Conservation (phyloP, 192 early-diverging fungal genomes). For the Helicostylum pulchrum region DNA sequence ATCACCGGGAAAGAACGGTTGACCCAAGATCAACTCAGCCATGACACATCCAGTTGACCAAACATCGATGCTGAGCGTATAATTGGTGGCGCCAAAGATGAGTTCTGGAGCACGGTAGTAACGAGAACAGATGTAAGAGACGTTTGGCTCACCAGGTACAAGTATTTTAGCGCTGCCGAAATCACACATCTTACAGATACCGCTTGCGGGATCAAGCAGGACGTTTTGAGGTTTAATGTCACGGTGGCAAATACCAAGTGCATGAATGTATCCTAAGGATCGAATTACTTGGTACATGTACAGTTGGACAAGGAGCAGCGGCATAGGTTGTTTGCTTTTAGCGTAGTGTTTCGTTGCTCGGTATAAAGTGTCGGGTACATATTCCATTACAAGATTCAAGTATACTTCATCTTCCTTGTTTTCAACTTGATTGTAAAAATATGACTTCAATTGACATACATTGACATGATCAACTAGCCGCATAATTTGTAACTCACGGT, state of each 20-base stretch:
- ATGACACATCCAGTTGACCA: constrained; percentile 98
- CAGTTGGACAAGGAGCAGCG: constrained; percentile 87
- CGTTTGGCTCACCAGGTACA: constrained; percentile 94
- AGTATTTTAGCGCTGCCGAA: constrained; percentile 99
- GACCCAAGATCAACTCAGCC: constrained; percentile 92
- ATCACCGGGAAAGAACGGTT: constrained; percentile 94
- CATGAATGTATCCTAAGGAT: constrained; percentile 96
- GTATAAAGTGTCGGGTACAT: constrained; percentile 93
- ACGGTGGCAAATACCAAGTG: constrained; percentile 95
- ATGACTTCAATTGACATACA: constrained; percentile 85
- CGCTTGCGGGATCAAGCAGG: constrained; percentile 82
- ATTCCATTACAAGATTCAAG: constrained; percentile 94
- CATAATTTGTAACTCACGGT: constrained; percentile 93
- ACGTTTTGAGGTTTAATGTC: constrained; percentile 99
- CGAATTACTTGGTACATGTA: constrained; percentile 99
- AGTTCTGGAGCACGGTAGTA: constrained; percentile 97
- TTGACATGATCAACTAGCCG: constrained; percentile 91
- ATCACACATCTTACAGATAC: constrained; percentile 95
- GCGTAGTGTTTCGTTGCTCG: constrained; percentile 85
- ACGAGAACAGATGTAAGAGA: constrained; percentile 96
- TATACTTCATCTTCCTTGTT: constrained; percentile 90
- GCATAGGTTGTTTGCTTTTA: constrained; percentile 90
- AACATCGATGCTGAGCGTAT: constrained; percentile 85
- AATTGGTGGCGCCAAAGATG: constrained; percentile 94
- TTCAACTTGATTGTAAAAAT: constrained; percentile 95